Evolutionary conservation across 2,329 filamentous ascomycete genomes (phyloP).

Genomic region (Aspergillus vadensis): DNA sequence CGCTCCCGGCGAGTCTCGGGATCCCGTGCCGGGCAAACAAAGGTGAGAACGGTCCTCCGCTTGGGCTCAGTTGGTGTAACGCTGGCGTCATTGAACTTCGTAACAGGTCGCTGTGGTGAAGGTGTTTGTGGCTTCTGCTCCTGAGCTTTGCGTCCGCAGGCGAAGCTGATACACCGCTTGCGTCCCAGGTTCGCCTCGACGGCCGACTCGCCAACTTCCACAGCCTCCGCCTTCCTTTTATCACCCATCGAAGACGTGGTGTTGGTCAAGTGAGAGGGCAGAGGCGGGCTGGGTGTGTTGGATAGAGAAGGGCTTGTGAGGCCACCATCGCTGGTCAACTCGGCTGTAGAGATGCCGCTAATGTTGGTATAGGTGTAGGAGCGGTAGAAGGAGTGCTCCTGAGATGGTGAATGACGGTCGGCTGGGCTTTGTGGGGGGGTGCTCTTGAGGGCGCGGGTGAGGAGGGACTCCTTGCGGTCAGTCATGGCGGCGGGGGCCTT

Average conservation of each 20-base stretch:
- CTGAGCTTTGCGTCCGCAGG: conserved; percentile 69
- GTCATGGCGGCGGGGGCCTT: conserved; percentile 52
- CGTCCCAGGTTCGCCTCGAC: conserved; percentile 68
- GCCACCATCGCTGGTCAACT: conserved; percentile 92
- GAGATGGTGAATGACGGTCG: conserved; percentile 34
- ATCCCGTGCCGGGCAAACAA: conserved; percentile 48
- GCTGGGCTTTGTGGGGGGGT: conserved; percentile 56
- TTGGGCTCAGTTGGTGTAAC: conserved; percentile 34
- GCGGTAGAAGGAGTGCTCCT: conserved; percentile 61
- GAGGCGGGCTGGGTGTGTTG: conserved; percentile 85
- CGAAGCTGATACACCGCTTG: conserved; percentile 91
- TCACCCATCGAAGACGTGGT: conserved; percentile 23
- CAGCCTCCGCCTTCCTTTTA: conserved; percentile 28
- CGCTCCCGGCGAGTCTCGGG: conserved; percentile 30
- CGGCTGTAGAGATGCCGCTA: conserved; percentile 80
- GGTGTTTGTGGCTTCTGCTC: conserved; percentile 38
- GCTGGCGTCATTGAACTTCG: conserved; percentile 21
- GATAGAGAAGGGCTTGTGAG: conserved; percentile 86
- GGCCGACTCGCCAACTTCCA: conserved; percentile 54
- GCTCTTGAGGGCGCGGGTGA: conserved; percentile 80
- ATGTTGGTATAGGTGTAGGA: conserved; percentile 66
- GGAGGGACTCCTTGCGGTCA: conserved; percentile 72
- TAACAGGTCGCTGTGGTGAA: conserved; percentile 26
- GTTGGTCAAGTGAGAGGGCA: conserved; percentile 49
- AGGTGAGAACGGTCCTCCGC: conserved; percentile 50